Percentiles rank a stretch among this genome's conserved stretches.
Conservation (phyloP, 176 grass and related monocot genomes). For the Eleusine coracana region DNA sequence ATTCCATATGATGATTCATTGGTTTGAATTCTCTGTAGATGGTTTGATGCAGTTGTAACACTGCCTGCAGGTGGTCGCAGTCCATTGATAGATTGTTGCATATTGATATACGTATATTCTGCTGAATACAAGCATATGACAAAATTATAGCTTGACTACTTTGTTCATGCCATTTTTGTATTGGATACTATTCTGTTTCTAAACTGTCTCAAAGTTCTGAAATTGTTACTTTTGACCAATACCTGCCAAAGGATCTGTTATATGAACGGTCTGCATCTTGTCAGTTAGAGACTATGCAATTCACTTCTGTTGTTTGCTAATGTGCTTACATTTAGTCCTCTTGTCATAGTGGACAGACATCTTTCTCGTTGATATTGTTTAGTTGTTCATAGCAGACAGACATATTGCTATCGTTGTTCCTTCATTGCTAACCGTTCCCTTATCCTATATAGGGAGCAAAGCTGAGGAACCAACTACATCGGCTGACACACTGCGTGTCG, state of each 20-base stretch:
- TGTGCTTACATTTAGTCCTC: background rate
- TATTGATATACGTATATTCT: background rate
- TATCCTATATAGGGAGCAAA: conserved; percentile 66
- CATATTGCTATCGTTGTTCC: background rate
- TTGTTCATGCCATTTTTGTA: background rate
- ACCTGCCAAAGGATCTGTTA: conserved; percentile 23
- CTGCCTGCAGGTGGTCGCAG: too few relatives aligned
- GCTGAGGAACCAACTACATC: conserved; percentile 56
- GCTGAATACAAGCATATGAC: background rate
- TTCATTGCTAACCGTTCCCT: background rate
- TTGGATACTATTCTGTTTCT: background rate
- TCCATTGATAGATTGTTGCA: too few relatives aligned
- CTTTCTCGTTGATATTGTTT: too few relatives aligned
- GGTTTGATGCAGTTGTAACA: too few relatives aligned
- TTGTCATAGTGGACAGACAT: too few relatives aligned
- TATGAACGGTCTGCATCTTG: background rate
- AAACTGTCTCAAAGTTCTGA: background rate
- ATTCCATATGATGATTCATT: too few relatives aligned
- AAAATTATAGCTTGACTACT: background rate
- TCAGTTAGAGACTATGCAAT: too few relatives aligned
- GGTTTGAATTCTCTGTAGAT: too few relatives aligned
- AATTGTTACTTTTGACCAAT: background rate
- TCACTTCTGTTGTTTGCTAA: too few relatives aligned
- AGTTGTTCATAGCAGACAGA: too few relatives aligned
- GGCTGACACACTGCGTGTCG: conserved; percentile 60